Evolutionary conservation across 495 filamentous ascomycete genomes (phyloP).

Genomic region (Friedmanniomyces simplex): DNA sequence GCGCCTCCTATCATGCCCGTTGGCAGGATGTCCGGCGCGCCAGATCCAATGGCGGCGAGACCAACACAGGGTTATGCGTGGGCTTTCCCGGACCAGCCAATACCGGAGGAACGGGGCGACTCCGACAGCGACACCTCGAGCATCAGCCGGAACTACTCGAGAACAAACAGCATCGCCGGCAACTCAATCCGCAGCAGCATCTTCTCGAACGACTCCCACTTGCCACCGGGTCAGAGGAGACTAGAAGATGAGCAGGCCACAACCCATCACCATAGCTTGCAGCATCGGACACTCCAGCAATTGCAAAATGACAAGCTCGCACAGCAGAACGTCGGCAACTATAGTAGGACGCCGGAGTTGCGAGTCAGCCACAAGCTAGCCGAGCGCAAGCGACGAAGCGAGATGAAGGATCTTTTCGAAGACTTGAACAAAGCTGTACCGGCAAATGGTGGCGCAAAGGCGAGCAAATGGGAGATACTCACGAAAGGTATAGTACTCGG

Average conservation of each 20-base stretch:
- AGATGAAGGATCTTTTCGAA: conserved; percentile 98
- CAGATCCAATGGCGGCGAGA: conserved; percentile 33
- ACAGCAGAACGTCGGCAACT: conserved; percentile 36
- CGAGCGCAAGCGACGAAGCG: conserved; percentile 87
- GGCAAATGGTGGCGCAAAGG: conserved; percentile 79
- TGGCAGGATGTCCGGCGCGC: conserved; percentile 27
- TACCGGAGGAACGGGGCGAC: conserved; percentile 27
- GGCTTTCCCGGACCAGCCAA: conserved; percentile 33
- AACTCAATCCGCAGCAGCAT: conserved; percentile 34
- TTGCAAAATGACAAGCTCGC: conserved; percentile 27
- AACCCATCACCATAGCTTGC: conserved; percentile 36
- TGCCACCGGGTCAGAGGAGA: conserved; percentile 31
- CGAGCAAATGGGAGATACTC: conserved; percentile 98
- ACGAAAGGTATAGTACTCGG: conserved; percentile 61
- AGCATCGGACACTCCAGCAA: conserved; percentile 29
- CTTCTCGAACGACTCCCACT: conserved; percentile 29
- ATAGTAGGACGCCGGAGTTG: conserved; percentile 91
- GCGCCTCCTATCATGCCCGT: conserved; percentile 33
- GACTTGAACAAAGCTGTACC: conserved; percentile 71
- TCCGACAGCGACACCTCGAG: conserved; percentile 32
- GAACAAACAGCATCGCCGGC: conserved; percentile 31
- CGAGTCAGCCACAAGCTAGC: conserved; percentile 91
- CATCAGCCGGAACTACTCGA: conserved; percentile 23
- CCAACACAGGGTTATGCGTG: conserved; percentile 36
- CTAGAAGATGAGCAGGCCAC: conserved; percentile 31